Evolutionary conservation across 768 basidiomycete genomes (phyloP), one percentile per base, ranked within the genome.

Genomic region (Naganishia randhawae): DNA sequence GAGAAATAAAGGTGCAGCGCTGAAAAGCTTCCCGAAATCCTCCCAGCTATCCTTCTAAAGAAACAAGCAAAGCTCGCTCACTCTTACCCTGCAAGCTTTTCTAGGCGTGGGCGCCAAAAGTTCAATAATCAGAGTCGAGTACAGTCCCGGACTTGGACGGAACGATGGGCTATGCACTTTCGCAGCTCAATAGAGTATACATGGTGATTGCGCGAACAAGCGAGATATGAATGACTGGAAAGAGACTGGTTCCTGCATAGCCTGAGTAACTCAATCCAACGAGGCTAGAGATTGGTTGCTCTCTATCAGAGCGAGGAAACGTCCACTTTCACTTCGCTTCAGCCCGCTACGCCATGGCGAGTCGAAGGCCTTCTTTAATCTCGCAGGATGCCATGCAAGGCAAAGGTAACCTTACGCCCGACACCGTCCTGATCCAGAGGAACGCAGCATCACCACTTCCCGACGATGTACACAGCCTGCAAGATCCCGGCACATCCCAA

Each of bases 401-500:
- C 1, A 39, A 5, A 16, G 37, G 29, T 27, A 39, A 42, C n/a
- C 33, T 39, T 39, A 39, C 57, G 13, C 57, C 57, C 39, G 57
- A 61, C 16, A 61, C 41, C 39, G 3, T 61, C n/a, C 19, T 61
- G 17, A 61, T 39, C 13, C 57, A 61, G 32, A 17, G 57, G 32
- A 61, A 61, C 27, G 37, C 57, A n/a, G 37, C 22, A 19, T 39
- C 57, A 29, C 37, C 39, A 13, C 57, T 39, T 2, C 37, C 37
- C 39, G 16, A 29, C n/a, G 27, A 41, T n/a, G 37, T 6, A 6
- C 9, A 3, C 1, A 2, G 22, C 39, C 27, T 14, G 3, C 39
- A n/a, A 16, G 57, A 39, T 22, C 33, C 31, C 27, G 19, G 25
- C 37, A 39, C 57, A 3, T 19, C 17, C 22, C 35, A 61, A 29